Conservation (phyloP, 495 filamentous ascomycete species). For the Neurospora sp. region DNA sequence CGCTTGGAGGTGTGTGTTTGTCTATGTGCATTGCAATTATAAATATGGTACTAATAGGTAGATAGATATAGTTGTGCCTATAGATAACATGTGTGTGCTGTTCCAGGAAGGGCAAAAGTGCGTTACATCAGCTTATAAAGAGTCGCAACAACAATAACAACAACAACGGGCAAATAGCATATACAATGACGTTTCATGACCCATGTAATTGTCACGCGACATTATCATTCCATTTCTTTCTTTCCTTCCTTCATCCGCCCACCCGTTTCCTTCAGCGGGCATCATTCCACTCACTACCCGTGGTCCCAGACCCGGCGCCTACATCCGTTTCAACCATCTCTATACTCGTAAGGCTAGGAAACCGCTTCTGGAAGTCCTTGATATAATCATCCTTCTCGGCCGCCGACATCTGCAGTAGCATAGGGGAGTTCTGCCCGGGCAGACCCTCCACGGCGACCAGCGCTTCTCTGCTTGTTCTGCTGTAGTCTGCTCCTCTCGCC, state of each 20-base stretch:
- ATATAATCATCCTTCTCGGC: conserved; percentile 45
- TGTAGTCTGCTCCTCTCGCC: conserved; percentile 8
- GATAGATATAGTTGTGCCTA: neutral
- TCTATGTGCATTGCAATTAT: neutral
- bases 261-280: neutral
- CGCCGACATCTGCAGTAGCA: conserved; percentile 36
- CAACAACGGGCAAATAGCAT: neutral
- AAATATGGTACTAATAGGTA: neutral
- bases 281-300: neutral
- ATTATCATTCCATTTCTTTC: neutral
- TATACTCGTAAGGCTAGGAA: conserved; percentile 66
- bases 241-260: neutral
- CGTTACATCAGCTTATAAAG: neutral
- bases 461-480: conserved; percentile 10
- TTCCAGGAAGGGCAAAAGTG: neutral
- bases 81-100: neutral
- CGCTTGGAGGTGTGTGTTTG: neutral
- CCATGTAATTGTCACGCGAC: neutral
- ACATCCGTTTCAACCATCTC: conserved; percentile 67
- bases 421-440: conserved; percentile 24
- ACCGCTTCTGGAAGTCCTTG: conserved; percentile 65
- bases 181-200: neutral
- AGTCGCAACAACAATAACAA: neutral
- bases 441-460: conserved; percentile 29
- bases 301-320: conserved; percentile 8